Base-by-base conservation (phyloP, 805 yeast genomes). In the Candida methanosorbosa region DNA sequence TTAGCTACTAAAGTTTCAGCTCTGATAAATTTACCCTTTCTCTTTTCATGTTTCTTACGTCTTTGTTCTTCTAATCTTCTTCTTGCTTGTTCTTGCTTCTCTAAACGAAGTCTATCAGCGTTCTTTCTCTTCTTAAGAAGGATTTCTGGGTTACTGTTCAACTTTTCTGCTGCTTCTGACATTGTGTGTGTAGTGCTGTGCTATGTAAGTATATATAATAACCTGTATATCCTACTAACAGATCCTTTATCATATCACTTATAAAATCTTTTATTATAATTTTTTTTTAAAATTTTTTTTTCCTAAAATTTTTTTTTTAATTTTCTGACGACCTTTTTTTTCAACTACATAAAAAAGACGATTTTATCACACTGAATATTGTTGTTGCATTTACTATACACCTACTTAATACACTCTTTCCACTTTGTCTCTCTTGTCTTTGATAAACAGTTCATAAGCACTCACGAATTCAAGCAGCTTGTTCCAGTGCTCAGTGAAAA, bases 91-190 rank as follows among this genome's bases (percentile, higher is more conserved):
- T 78, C 82, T 56, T 81, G 90, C 51, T 79, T 82, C 55, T 78
- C 83, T 35, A 81, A 48, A 55, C 87, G 71, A 45, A 78, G 64
- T 56, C 81, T 66, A 55, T 82, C 90, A 39, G 80, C 81, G 52
- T 80, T 73, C 64, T 81, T 83, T 61, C 94, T 75, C 64, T 82
- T 83, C 52, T 78, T 75, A 42, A 83, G 68, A 46, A 83, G 72
- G 37, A 83, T 68, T 56, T 83, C 92, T 26, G 92, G 90, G 52
- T 78, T 81, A 18, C 81, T 68, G 53, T 79, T 75, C 34, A 76
- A 61, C 34, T 74, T 61, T 30, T 64, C 68, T 4, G 35, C 36
- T 16, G 39, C 39, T 34, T 36, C 48, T n/a, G 48, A 37, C 54
- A 49, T 49, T 18, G 5, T 30, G 18, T n/a, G 12, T 12, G 6